Base-by-base conservation (phyloP, 768 basidiomycete genomes). In the Cyclocybe aegerita region DNA sequence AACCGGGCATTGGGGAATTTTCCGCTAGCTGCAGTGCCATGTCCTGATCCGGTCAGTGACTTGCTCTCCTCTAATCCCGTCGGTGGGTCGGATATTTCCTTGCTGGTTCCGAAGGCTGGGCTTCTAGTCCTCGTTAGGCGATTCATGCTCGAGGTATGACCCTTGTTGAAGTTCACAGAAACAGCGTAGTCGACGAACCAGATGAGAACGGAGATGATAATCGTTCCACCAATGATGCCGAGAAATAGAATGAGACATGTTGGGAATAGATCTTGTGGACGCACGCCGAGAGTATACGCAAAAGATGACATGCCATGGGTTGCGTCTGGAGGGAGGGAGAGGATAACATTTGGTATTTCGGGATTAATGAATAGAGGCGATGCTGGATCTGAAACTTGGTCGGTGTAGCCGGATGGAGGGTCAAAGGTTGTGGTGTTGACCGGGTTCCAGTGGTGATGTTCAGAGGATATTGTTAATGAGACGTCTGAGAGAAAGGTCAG, bases 171-270 rank as follows among this genome's bases (percentile, higher is more conserved):
- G 23, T 50, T 35, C 16, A 73, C 58, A 11, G 73, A 73, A 48
- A 68, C 72, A 14, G 81, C 42, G 53, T 76, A 76, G 66, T 95
- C 93, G 31, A 89, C 58, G 39, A 79, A 63, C 88, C 91, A 94
- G 34, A 95, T 64, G 14, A 89, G 52, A 34, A 84, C 53, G 58
- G 90, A 90, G 46, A 93, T 61, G 12, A 78, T 70, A 55, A 91
- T 79, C n/a, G 85, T 82, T 8, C 74, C 86, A 1, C 81, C 90
- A 30, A 89, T 68, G 56, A 97, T 85, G 14, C 80, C 77, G 43
- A 97, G 79, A 72, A 97, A 96, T 46, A 98, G 70, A 35, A 82
- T 72, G n/a, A 94, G 70, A 65, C 90, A 93, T 45, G 87, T 84
- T 15, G 80, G 80, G 61, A 97, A 92, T 41, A 94, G 75, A 62